Conservation (phyloP, 768 basidiomycete genomes). For the Dictyophora rubrovolvata region DNA sequence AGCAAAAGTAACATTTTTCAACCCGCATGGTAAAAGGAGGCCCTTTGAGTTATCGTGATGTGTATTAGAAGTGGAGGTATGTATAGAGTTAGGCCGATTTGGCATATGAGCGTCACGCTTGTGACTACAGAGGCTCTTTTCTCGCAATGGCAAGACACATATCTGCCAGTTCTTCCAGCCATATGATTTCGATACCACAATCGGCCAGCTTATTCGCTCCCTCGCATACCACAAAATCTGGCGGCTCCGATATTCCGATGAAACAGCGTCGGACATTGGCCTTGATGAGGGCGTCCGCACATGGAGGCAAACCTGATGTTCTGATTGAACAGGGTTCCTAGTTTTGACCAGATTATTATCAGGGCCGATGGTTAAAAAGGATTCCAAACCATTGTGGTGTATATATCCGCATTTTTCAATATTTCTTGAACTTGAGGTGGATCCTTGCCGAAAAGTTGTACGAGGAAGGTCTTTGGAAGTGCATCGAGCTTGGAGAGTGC, state of each 20-base stretch:
- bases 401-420: conserved; percentile 57
- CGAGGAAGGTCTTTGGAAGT: conserved; percentile 36
- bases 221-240: conserved; percentile 90
- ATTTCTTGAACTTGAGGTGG: conserved; percentile 36
- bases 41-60: neutral
- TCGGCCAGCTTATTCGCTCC: conserved; percentile 64
- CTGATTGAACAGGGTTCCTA: conserved; percentile 84
- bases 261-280: conserved; percentile 66
- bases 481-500: conserved; percentile 62
- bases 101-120: neutral
- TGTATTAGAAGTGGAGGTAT: neutral
- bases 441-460: conserved; percentile 26
- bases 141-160: conserved; percentile 78
- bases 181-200: conserved; percentile 66
- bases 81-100: neutral
- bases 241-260: conserved; percentile 85
- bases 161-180: conserved; percentile 63
- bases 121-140: conserved; percentile 30
- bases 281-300: conserved; percentile 72
- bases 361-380: neutral
- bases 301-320: conserved; percentile 78
- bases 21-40: conserved; percentile 56
- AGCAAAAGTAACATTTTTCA: conserved; percentile 99
- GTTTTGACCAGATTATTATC: no score
- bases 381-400: conserved; percentile 61